These are phyloP conservation scores for Salix udensis DNA, from an alignment of 345 rosid species.

Conservation along the genomic window DNA sequence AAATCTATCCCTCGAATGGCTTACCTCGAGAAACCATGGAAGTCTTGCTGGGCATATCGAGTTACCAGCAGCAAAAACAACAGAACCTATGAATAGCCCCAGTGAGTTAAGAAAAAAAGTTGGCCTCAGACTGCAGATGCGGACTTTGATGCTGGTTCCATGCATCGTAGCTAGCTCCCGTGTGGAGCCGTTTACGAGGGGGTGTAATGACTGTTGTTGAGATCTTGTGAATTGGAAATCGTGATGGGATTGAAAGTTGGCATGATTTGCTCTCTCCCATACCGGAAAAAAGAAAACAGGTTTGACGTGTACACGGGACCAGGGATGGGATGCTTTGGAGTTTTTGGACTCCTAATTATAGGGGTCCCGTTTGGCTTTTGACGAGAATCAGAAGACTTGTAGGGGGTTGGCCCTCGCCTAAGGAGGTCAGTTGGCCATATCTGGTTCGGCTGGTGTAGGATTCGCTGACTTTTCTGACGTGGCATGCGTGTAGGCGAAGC, in stretches of 20 bases:
- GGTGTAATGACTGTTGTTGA: background rate
- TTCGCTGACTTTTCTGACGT: background rate
- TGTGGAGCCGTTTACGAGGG: background rate
- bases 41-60: background rate
- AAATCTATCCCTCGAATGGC: background rate
- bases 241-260: background rate
- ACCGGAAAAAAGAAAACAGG: background rate
- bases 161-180: background rate
- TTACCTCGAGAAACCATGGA: background rate
- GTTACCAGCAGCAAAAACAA: background rate
- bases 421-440: background rate
- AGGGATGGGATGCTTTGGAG: background rate
- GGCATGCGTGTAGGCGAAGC: background rate
- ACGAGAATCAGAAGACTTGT: background rate
- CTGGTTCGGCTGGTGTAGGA: background rate
- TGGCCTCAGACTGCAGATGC: background rate
- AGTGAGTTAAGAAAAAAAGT: background rate
- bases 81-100: background rate
- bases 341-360: background rate
- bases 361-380: background rate
- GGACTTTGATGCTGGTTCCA: background rate
- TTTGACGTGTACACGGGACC: background rate
- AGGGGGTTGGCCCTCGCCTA: background rate
- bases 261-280: background rate
- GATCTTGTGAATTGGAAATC: background rate